These are phyloP conservation scores for Seminavis robusta DNA, from an alignment of 108 stramenopile species.

Conservation along the genomic window DNA sequence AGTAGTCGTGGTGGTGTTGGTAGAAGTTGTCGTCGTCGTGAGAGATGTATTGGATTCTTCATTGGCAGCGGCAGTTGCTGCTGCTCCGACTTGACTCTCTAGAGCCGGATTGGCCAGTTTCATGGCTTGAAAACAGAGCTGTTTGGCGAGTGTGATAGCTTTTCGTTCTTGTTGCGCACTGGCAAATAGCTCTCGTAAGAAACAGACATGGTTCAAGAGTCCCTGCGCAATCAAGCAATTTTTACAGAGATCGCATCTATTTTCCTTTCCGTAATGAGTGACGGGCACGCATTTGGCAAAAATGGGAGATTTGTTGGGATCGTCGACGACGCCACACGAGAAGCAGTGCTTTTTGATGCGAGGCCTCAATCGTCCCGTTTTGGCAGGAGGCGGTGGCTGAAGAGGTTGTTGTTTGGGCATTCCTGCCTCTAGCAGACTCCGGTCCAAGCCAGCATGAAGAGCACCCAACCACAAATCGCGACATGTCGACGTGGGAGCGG, in stretches of 20 bases:
- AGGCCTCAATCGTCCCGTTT: background rate
- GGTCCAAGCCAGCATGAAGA: slow-evolving; percentile 70
- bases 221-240: slow-evolving; percentile 69
- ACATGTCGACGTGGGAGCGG: slow-evolving; percentile 53
- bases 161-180: slow-evolving; percentile 51
- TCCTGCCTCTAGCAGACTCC: slow-evolving; percentile 21
- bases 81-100: background rate
- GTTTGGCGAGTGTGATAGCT: slow-evolving; percentile 36
- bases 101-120: background rate
- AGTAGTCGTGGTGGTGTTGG: background rate
- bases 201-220: slow-evolving; percentile 56
- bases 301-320: slow-evolving; percentile 8
- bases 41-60: background rate
- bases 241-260: slow-evolving; percentile 54
- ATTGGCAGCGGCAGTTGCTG: background rate
- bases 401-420: slow-evolving; percentile 15
- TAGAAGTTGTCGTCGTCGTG: background rate
- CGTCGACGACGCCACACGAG: slow-evolving; percentile 34
- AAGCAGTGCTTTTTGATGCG: slow-evolving; percentile 23
- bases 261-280: slow-evolving; percentile 74
- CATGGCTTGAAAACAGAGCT: slow-evolving; percentile 20
- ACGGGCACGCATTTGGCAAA: slow-evolving; percentile 45
- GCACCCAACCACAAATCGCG: slow-evolving; percentile 75
- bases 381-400: slow-evolving; percentile 1
- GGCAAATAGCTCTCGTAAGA: slow-evolving; percentile 49